Base-by-base conservation (phyloP, 108 stramenopile genomes). In the Mayamaea pseudoterrestris region DNA sequence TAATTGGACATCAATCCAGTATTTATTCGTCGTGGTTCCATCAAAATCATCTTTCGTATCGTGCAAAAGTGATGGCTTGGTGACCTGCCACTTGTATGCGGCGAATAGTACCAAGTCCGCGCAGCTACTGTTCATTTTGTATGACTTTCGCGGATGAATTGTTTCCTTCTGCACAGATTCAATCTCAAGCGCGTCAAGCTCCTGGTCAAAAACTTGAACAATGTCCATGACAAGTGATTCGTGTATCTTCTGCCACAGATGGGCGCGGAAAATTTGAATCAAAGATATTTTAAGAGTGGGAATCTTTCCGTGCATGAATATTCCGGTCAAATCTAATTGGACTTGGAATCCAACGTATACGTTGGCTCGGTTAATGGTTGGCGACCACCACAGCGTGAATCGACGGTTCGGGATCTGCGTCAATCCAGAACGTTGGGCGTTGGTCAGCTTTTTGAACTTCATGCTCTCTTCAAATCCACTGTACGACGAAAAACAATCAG, bases 271-370 rank as follows among this genome's bases (percentile, higher is more conserved):
- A 63, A 90, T 86, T 57, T 86, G 89, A 63, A 90, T 90, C 50
- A 90, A 48, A 9, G 83, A 86, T 25, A 90, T 86, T 76, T 99
- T 99, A 35, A 99, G 76, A 8, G 95, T 96, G 29, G 98, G 98
- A 42, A 99, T 97, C 65, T 99, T 99, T 17, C 98, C 98, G 68
- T 97, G 98, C 98, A 99, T 99, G 68, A 99, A 99, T 46, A 99
- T 99, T 40, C 98, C 98, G 30, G 98, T 97, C 21, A 99, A 68
- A 66, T 99, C 98, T 29, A 99, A 83, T 60, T 99, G 98, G 17
- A 99, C 98, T 68, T 99, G 98, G 72, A 99, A 99, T 40, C 98
- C 98, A 52, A 99, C 94, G 58, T 99, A 99, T 25, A 99, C 98
- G 60, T 97, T 97, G 6, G 96, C 95, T 20, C 98, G 82, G 66